A percentile compares a stretch with the other conserved stretches of the same genome.
Conservation (phyloP, 257 asterid species). For the Capsicum chinense region DNA sequence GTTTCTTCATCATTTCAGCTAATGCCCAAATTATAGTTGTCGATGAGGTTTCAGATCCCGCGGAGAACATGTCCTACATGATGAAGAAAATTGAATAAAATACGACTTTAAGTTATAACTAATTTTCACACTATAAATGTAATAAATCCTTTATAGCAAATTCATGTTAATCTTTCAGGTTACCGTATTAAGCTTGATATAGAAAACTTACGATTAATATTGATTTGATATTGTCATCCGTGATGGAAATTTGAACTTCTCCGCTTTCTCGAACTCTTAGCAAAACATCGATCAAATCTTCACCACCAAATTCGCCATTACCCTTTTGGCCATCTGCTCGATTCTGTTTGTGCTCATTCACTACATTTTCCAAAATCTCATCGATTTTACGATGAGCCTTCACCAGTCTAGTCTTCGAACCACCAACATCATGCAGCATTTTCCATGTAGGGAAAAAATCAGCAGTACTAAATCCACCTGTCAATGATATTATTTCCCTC, state of each 20-base stretch:
- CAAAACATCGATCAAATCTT: slow-evolving; percentile 33
- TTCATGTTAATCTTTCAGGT: neutral
- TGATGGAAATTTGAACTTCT: slow-evolving; percentile 22
- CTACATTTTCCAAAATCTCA: slow-evolving; percentile 1
- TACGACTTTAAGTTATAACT: neutral
- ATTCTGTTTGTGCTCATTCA: slow-evolving; percentile 31
- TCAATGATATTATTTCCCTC: slow-evolving; percentile 23
- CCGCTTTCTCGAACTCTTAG: slow-evolving; percentile 25
- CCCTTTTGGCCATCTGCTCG: neutral
- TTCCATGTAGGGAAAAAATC: slow-evolving; percentile 26
- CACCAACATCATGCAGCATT: neutral
- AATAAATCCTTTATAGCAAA: too few species aligned
- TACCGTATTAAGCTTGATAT: neutral
- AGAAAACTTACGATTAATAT: slow-evolving; percentile 24
- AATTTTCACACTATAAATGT: neutral
- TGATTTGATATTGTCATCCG: slow-evolving; percentile 33
- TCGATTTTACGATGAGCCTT: slow-evolving; percentile 26
- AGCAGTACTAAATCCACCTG: slow-evolving; percentile 25
- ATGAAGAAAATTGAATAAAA: neutral
- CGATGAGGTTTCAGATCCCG: slow-evolving; percentile 33
- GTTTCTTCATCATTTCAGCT: slow-evolving; percentile 38
- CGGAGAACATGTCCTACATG: slow-evolving; percentile 32
- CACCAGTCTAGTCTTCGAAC: neutral
- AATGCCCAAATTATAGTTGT: slow-evolving; percentile 33
- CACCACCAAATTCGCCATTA: slow-evolving; percentile 18